These are phyloP conservation scores for Erodium moschatum DNA, from an alignment of 441 rosid genomes.

Conservation along the genomic window DNA sequence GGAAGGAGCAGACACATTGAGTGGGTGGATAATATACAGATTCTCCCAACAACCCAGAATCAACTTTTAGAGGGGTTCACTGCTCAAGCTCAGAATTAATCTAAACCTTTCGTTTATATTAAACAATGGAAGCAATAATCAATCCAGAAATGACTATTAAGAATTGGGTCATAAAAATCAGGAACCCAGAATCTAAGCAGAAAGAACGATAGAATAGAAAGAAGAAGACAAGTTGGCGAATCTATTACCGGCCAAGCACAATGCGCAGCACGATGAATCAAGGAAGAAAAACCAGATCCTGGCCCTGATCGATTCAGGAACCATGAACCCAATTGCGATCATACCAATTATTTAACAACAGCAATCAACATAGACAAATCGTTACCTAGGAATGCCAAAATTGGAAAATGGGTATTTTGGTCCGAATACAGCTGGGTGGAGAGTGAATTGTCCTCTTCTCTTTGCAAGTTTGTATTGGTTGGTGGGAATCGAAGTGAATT, in stretches of 20 bases:
- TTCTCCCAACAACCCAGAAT: not conserved
- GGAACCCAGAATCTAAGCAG: too few species aligned
- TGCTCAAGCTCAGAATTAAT: not conserved
- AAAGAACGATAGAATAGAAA: not conserved
- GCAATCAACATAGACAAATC: not conserved
- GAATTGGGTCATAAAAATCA: too few species aligned
- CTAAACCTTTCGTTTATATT: not conserved
- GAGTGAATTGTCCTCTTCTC: not conserved
- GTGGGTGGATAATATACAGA: constrained; percentile 3
- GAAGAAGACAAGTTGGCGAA: not conserved
- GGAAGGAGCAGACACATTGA: not conserved
- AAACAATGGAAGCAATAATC: not conserved
- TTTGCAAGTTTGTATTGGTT: not conserved
- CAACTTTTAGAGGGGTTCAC: not conserved
- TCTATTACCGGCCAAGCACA: not conserved
- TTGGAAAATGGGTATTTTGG: not conserved
- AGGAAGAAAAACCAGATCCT: not conserved
- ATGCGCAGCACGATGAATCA: not conserved
- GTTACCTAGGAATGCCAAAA: constrained; percentile 1
- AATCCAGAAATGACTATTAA: not conserved
- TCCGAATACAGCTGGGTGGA: not conserved
- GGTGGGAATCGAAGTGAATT: not conserved
- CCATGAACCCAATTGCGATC: not conserved
- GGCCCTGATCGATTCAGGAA: not conserved
- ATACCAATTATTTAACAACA: not conserved